Conservation (phyloP, 1,284 basidiomycete genomes). For the Cryptococcus amylolentus region DNA sequence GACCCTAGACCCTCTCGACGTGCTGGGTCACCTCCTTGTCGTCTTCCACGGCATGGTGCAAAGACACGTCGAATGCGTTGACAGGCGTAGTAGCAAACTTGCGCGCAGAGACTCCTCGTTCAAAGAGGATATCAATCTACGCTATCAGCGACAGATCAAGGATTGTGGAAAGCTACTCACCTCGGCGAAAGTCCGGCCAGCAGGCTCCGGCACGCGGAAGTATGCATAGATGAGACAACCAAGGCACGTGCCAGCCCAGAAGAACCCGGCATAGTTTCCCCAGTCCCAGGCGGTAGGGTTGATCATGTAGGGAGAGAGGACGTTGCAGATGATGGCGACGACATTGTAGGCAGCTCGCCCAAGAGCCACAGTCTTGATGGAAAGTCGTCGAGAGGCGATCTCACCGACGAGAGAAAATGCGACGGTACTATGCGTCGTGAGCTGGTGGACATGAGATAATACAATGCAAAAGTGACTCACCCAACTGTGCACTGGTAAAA, state of each 20-base stretch:
- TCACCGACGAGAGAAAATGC: slow-evolving; percentile 53
- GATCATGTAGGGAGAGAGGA: slow-evolving; percentile 53
- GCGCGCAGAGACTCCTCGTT: slow-evolving; percentile 36
- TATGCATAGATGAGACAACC: slow-evolving; percentile 48
- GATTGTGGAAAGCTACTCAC: slow-evolving; percentile 7
- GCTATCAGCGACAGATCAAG: neutral
- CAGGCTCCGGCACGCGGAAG: slow-evolving; percentile 50
- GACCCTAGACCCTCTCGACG: slow-evolving; percentile 5
- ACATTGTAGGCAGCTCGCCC: slow-evolving; percentile 49
- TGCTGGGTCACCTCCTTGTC: slow-evolving; percentile 13
- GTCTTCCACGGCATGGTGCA: slow-evolving; percentile 15
- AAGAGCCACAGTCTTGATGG: slow-evolving; percentile 56
- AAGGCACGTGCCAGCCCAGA: slow-evolving; percentile 42
- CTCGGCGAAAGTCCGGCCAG: slow-evolving; percentile 50
- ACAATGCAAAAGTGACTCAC: slow-evolving; percentile 24
- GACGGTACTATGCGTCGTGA: slow-evolving; percentile 23
- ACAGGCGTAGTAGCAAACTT: slow-evolving; percentile 24
- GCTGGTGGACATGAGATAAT: too few relatives aligned
- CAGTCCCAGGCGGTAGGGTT: slow-evolving; percentile 52
- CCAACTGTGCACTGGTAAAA: slow-evolving; percentile 48
- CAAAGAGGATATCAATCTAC: slow-evolving; percentile 49
- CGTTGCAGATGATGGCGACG: slow-evolving; percentile 49
- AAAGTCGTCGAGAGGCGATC: slow-evolving; percentile 51
- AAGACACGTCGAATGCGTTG: slow-evolving; percentile 20
- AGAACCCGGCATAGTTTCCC: slow-evolving; percentile 46